phyloP scores from a whole-genome alignment of 2,329 filamentous ascomycete genomes.

The Helminthosporium solani region DNA sequence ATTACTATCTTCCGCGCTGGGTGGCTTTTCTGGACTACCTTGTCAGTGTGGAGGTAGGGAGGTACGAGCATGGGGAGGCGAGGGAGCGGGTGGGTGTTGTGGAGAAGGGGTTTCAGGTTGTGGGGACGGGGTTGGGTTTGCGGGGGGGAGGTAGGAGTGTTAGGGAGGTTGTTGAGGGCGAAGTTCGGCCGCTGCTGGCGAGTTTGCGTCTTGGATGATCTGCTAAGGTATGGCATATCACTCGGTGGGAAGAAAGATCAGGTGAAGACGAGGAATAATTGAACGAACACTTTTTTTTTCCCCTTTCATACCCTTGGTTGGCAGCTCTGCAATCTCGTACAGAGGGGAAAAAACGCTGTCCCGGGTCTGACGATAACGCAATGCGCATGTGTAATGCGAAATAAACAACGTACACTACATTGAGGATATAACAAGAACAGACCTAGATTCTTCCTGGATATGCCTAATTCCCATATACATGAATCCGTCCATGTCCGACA shows the following conservation, averaged over 20 bases:
- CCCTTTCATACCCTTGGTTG: too few relatives aligned
- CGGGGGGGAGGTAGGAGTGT: slow-evolving; percentile 5
- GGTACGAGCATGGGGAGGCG: slow-evolving; percentile 12
- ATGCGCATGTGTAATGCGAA: slow-evolving; percentile 1
- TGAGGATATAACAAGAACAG: background rate
- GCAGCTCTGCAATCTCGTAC: too few relatives aligned
- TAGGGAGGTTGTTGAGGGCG: slow-evolving; percentile 13
- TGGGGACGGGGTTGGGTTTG: background rate
- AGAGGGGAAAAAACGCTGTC: too few relatives aligned
- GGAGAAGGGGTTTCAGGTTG: slow-evolving; percentile 3
- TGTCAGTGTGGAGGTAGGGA: slow-evolving; percentile 7
- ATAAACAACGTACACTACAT: slow-evolving; percentile 3
- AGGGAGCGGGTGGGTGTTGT: slow-evolving; percentile 12
- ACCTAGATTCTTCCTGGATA: slow-evolving; percentile 2
- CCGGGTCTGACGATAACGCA: too few relatives aligned
- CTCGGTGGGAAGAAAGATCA: too few relatives aligned
- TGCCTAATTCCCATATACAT: background rate
- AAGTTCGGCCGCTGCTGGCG: too few relatives aligned
- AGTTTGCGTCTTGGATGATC: too few relatives aligned
- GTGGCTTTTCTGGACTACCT: slow-evolving; percentile 48
- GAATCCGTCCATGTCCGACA: background rate
- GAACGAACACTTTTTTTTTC: too few relatives aligned
- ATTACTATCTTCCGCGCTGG: slow-evolving; percentile 53
- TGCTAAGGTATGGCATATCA: too few relatives aligned
- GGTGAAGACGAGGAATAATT: too few relatives aligned